Evolutionary conservation across 805 yeast genomes (phyloP), one percentile per base, ranked within the genome.

Genomic region (Jamesozyma spencerorum): DNA sequence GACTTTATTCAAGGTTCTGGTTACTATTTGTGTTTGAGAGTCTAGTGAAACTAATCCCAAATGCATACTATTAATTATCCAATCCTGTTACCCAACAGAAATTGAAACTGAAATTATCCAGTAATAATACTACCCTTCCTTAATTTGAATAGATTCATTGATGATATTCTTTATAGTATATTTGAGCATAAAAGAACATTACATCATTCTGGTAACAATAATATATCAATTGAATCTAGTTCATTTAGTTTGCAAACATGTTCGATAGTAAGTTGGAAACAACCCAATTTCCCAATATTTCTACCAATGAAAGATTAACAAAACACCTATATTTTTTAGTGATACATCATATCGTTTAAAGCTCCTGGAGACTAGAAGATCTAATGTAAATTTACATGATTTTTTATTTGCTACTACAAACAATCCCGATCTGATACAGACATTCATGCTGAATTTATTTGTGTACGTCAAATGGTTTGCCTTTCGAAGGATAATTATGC

Each of bases 261-360:
- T 62, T 85, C 95, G 10, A 83, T 86, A 35, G 64, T 92, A 51
- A 92, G 92, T 63, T 92, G 98, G 98, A 92, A 92, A 62, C 98
- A 92, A 63, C 97, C 98, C 11, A 90, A 90, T 59, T 92, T 82
- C 63, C 97, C 98, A 0, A 97, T 92, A 0, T 79, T 92, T 48
- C 83, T 85, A 63, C 76, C 80, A 42, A 75, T 88, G 73, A 79
- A 77, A 85, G 86, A n/a, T 65, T 79, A 10, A 64, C 70, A 2
- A 40, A 43, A 12, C 41, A 38, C 20, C 41, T 12, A 38, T 33
- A 12, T 55, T 55, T 35, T 41, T 49, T 6, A 46, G 48, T 30
- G 63, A 59, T 31, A 57, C 65, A 1, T 59, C 64, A 4, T 56
- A 61, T 36, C 50, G 53, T 34, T 41, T 61, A 26, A 43, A 42